A percentile compares a stretch with the other conserved stretches of the same genome.
Evolutionary conservation across 2,329 filamentous ascomycete species (phyloP).

Genomic region (Aspergillus fumigatus): DNA sequence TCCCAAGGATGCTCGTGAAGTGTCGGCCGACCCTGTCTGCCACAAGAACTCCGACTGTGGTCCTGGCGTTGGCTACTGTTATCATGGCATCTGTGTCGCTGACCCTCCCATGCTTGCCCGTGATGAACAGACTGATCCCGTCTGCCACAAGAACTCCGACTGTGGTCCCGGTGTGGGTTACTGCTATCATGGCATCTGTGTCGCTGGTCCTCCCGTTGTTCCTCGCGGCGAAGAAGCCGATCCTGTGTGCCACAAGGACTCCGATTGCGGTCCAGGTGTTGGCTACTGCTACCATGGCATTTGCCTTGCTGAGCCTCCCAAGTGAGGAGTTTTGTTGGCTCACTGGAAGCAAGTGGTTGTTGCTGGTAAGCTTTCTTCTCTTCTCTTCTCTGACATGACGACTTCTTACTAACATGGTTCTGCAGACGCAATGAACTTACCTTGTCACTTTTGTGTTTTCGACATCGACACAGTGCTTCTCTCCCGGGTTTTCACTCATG

Average conservation of each 20-base stretch:
- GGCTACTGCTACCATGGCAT: slow-evolving; percentile 4
- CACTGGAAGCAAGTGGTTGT: background rate
- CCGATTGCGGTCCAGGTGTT: background rate
- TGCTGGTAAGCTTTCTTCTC: background rate
- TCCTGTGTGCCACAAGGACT: background rate
- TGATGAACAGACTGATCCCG: background rate
- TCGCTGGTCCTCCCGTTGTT: background rate
- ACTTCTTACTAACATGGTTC: background rate
- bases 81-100: background rate
- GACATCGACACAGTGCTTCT: background rate
- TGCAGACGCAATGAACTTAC: background rate
- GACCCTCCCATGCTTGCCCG: background rate
- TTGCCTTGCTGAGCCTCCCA: background rate
- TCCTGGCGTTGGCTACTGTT: background rate
- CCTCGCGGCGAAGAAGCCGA: background rate
- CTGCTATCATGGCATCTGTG: background rate
- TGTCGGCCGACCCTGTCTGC: background rate
- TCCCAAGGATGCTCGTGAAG: background rate
- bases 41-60: background rate
- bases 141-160: background rate
- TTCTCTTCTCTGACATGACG: background rate
- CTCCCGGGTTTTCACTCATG: background rate
- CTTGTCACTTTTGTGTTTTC: background rate
- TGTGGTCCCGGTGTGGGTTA: background rate
- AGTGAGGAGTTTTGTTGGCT: background rate